A percentile compares a stretch with the other conserved stretches of the same genome.
Evolutionary conservation across 768 basidiomycete genomes (phyloP).

Genomic region (Auriscalpium orientale): DNA sequence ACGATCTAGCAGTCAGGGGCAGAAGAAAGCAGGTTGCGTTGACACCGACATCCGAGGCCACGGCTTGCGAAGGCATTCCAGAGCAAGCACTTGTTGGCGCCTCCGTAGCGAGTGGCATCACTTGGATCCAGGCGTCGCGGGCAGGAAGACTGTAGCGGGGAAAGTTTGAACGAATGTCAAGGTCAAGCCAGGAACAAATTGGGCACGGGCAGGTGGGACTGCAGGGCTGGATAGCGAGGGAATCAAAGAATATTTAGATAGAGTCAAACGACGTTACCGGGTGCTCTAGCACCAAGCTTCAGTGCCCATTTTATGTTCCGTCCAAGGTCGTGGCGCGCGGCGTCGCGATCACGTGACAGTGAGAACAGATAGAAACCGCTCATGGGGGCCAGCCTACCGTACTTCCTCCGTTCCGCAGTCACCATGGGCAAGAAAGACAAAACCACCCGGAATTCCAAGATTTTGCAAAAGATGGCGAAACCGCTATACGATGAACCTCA

Average conservation of each 20-base stretch:
- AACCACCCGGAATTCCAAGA: conserved; percentile 9
- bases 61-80: conserved; percentile 42
- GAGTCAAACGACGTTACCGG: conserved; percentile 44
- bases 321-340: conserved; percentile 19
- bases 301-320: conserved; percentile 33
- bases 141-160: conserved; percentile 30
- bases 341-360: neutral
- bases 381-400: no score
- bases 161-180: neutral
- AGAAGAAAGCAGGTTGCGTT: conserved; percentile 23
- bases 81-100: conserved; percentile 37
- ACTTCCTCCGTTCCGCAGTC: neutral
- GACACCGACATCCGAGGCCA: conserved; percentile 37
- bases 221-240: conserved; percentile 38
- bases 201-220: conserved; percentile 38
- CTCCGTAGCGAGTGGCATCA: conserved; percentile 38
- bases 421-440: conserved; percentile 12
- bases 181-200: neutral
- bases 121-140: conserved; percentile 45
- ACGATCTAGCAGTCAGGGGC: conserved; percentile 22
- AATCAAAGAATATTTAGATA: conserved; percentile 43
- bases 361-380: no score
- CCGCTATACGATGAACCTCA: conserved; percentile 8
- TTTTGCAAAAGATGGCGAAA: conserved; percentile 11
- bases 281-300: conserved; percentile 11